Percentiles rank a stretch among this genome's conserved stretches.
phyloP scores from a whole-genome alignment of 139 green algal genomes.

The Pycnococcus provasolii region DNA sequence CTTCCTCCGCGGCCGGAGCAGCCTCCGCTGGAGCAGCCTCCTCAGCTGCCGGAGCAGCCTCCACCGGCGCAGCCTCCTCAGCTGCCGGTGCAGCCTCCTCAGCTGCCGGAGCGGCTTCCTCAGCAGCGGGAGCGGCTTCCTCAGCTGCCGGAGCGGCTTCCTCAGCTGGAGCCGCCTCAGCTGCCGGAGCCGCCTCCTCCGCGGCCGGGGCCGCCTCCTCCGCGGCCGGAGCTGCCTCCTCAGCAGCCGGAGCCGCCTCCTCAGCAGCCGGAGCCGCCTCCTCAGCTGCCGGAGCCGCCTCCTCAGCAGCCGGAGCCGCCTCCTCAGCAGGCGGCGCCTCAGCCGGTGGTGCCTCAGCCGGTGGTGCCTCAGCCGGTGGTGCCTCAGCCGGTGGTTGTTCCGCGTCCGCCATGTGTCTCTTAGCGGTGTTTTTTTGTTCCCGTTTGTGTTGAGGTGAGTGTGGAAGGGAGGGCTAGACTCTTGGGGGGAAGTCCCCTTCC shows the following conservation, averaged over 20 bases:
- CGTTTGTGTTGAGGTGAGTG: no score
- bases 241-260: neutral
- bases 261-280: neutral
- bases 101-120: neutral
- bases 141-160: neutral
- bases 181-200: neutral
- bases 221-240: neutral
- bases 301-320: no score
- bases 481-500: no score
- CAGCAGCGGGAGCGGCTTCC: neutral
- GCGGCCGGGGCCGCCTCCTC: neutral
- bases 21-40: neutral
- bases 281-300: neutral
- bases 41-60: neutral
- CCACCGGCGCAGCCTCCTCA: neutral
- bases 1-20: neutral
- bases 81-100: neutral
- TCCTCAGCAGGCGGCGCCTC: no score
- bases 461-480: no score
- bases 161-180: neutral
- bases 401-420: no score
- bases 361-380: no score
- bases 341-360: no score
- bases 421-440: no score
- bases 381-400: no score